Base-by-base conservation (phyloP, 441 rosid species). In the Populus trichocarpa region DNA sequence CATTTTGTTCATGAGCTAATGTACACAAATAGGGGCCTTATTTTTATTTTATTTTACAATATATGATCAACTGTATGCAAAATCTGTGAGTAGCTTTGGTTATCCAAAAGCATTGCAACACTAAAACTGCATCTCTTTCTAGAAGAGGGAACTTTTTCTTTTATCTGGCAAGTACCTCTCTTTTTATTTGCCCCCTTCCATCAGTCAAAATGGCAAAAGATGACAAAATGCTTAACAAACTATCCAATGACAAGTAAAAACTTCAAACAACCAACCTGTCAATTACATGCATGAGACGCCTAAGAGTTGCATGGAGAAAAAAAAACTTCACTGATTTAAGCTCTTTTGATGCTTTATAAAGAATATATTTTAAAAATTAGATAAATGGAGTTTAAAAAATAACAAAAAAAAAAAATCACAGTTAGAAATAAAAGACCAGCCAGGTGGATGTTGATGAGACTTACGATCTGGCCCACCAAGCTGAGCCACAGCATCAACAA, bases 391-490 rank as follows among this genome's bases (percentile, higher is more conserved):
- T 76, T 32, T 5, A 67, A 57, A 50, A 16, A 26, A 66, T 69
- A 69, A 14, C 26, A 35, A 3, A 71, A 57, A 67, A 25, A n/a
- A 28, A 30, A 30, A 30, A 30, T 38, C n/a, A 59, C 20, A 20
- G 32, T 13, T 75, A 12, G 25, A 71, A 57, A 71, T 22, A n/a
- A 16, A 20, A 35, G 65, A 61, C 12, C 65, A 61, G 26, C 1
- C 26, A 61, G 13, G 36, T 8, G 16, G 11, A 66, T 72, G 64
- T 65, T 26, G 50, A 71, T 30, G 74, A 73, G 53, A 88, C 94
- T 89, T 72, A 93, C 99, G 87, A 77, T 95, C 99, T 69, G 99
- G 97, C 69, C 99, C 99, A 18, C 99, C 99, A 67, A 95, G 99
- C 83, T 95, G 97, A 38, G 96, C 89, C 68, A 95, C 97, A 70